Evolutionary conservation across 2,329 filamentous ascomycete genomes (phyloP).

Genomic region (Alternaria ventricosa): DNA sequence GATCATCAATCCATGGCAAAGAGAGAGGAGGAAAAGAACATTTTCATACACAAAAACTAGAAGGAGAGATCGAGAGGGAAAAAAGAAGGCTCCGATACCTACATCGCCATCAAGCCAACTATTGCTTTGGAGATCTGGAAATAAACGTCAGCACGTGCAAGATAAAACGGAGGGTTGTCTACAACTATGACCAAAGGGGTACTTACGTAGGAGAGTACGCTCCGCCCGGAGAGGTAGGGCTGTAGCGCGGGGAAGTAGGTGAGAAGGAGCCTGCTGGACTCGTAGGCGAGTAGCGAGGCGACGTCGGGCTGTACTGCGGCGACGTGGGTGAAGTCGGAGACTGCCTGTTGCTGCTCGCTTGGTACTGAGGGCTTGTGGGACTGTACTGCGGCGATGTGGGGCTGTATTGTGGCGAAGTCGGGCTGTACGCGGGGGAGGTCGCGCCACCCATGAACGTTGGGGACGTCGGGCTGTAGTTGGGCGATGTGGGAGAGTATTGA

Average conservation of each 20-base stretch:
- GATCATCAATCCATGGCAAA: slow-evolving; percentile 21
- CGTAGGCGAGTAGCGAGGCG: slow-evolving; percentile 38
- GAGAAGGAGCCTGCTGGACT: slow-evolving; percentile 51
- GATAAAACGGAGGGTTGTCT: slow-evolving; percentile 3
- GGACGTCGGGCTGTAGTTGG: slow-evolving; percentile 58
- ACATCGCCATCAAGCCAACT: slow-evolving; percentile 16
- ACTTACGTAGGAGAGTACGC: slow-evolving; percentile 56
- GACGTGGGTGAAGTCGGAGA: slow-evolving; percentile 57
- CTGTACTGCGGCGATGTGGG: slow-evolving; percentile 75
- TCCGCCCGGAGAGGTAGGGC: slow-evolving; percentile 47
- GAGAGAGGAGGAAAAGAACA: slow-evolving; percentile 23
- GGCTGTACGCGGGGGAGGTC: slow-evolving; percentile 62
- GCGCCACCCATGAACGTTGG: slow-evolving; percentile 26
- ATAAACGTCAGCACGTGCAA: slow-evolving; percentile 25
- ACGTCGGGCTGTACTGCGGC: slow-evolving; percentile 45
- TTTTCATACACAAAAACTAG: slow-evolving; percentile 40
- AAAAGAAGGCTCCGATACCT: not conserved
- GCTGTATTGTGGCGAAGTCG: slow-evolving; percentile 58
- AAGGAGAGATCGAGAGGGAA: slow-evolving; percentile 1
- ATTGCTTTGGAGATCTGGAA: slow-evolving; percentile 45
- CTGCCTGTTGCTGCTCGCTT: slow-evolving; percentile 60
- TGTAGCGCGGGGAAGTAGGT: slow-evolving; percentile 52
- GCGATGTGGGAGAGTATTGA: slow-evolving; percentile 55
- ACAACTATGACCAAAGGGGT: slow-evolving; percentile 32
- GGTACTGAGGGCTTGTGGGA: slow-evolving; percentile 67